Base-by-base conservation (phyloP, 768 basidiomycete genomes). In the Daedaleopsis sinensis region DNA sequence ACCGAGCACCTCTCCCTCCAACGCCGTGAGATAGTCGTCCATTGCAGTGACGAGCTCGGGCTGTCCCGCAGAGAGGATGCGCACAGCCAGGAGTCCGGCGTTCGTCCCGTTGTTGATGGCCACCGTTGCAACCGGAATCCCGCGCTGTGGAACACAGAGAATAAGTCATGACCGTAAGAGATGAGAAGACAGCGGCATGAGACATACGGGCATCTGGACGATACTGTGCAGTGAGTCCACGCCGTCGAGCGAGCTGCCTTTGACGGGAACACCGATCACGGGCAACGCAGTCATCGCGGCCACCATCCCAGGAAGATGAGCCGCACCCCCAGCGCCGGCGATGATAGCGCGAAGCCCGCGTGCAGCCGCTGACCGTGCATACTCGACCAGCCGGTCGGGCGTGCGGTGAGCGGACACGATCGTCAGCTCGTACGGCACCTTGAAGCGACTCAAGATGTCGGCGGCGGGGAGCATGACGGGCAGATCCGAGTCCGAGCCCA, bases 401-500 rank as follows among this genome's bases (percentile, higher is more conserved):
- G 97, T 99, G 2, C 97, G 87, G 67, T 99, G 97, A 1, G 97
- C 97, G 10, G 94, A 97, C 44, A 97, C 96, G 69, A 99, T 94
- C 12, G 93, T 93, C 11, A 99, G 79, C 72, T 99, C 96, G 76
- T 92, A 97, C 0, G 96, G 93, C 21, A 98, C 77, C 10, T 72
- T 68, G 75, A 98, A 97, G n/a, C 77, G 76, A 67, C 92, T 88
- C 19, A 98, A 84, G 58, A 97, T 87, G 47, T 82, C 85, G 0
- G 96, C 91, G 16, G 92, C 93, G 6, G 94, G 90, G 16, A 92
- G 81, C 90, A 99, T 95, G 19, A 89, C 86, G 0, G 94, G 92
- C n/a, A 99, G 78, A 73, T 99, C 97, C 15, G 96, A 98, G 75
- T 98, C 96, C 11, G 94, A 96, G 18, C 97, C 97, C 97, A 98